Percentiles rank a stretch among this genome's conserved stretches.
phyloP scores from a whole-genome alignment of 495 filamentous ascomycete species.

The Xylaria venustula region DNA sequence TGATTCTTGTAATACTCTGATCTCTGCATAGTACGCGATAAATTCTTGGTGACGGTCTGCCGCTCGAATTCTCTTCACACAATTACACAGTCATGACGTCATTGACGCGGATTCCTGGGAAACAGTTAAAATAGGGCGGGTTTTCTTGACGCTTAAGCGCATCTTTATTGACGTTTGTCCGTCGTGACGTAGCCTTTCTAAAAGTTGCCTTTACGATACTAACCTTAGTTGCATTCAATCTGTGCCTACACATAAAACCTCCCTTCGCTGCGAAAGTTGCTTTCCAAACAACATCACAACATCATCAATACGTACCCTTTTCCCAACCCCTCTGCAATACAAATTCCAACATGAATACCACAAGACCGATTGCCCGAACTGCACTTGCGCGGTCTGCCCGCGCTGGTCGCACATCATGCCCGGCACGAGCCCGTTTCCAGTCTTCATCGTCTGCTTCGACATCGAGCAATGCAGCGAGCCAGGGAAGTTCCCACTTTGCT shows the following conservation, averaged over 20 bases:
- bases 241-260: background rate
- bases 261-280: background rate
- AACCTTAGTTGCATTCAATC: too few species aligned
- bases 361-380: conserved; percentile 5
- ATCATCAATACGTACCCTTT: background rate
- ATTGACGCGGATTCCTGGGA: background rate
- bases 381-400: conserved; percentile 1
- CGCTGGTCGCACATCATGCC: background rate
- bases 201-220: too few species aligned
- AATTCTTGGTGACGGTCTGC: background rate
- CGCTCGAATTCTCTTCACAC: background rate
- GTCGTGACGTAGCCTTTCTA: conserved; percentile 10
- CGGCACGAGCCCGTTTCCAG: conserved; percentile 40
- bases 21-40: background rate
- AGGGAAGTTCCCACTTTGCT: conserved; percentile 44
- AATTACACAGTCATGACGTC: conserved; percentile 4
- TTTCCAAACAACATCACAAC: background rate
- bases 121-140: background rate
- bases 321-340: background rate
- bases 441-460: conserved; percentile 42
- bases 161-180: background rate
- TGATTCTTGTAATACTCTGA: too few species aligned
- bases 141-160: background rate
- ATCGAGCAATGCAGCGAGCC: conserved; percentile 24
- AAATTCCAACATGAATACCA: conserved; percentile 5